phyloP scores from a whole-genome alignment of 331 rosid genomes.

The Arachis monticola region DNA sequence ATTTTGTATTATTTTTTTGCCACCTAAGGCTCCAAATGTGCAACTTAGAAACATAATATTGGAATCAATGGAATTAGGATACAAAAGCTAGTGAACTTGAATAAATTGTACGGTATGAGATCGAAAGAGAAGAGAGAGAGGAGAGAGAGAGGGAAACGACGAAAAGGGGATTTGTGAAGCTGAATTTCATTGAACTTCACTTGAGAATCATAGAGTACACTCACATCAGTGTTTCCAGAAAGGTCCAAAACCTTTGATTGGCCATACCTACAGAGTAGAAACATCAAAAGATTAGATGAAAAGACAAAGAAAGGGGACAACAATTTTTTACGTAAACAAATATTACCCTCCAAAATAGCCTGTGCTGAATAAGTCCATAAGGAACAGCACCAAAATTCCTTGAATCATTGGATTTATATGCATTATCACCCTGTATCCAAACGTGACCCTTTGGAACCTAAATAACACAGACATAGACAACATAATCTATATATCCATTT shows the following conservation, averaged over 20 bases:
- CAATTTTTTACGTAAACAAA: neutral
- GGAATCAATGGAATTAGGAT: too few relatives aligned
- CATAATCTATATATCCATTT: constrained; percentile 28
- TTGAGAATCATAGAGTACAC: constrained; percentile 12
- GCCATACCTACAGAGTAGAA: constrained; percentile 55
- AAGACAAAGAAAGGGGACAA: neutral
- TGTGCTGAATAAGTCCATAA: constrained; percentile 64
- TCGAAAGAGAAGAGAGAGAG: too few relatives aligned
- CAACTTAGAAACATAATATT: too few relatives aligned
- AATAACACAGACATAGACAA: constrained; percentile 12
- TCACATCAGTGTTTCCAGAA: constrained; percentile 43
- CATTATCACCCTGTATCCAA: constrained; percentile 88
- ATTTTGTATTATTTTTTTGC: too few relatives aligned
- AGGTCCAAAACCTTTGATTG: constrained; percentile 67
- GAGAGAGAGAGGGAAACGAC: too few relatives aligned
- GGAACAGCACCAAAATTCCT: constrained; percentile 78
- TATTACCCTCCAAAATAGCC: constrained; percentile 73
- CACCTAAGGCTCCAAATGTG: too few relatives aligned
- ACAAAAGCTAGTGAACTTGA: too few relatives aligned
- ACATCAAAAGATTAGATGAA: constrained; percentile 9
- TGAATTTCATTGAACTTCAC: too few relatives aligned
- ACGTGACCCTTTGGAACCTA: constrained; percentile 83
- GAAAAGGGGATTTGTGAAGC: too few relatives aligned
- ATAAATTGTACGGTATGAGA: too few relatives aligned
- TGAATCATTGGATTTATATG: constrained; percentile 57